Evolutionary conservation across 192 early-diverging fungal species (phyloP).

Genomic region (Lunasporangiospora selenospora): DNA sequence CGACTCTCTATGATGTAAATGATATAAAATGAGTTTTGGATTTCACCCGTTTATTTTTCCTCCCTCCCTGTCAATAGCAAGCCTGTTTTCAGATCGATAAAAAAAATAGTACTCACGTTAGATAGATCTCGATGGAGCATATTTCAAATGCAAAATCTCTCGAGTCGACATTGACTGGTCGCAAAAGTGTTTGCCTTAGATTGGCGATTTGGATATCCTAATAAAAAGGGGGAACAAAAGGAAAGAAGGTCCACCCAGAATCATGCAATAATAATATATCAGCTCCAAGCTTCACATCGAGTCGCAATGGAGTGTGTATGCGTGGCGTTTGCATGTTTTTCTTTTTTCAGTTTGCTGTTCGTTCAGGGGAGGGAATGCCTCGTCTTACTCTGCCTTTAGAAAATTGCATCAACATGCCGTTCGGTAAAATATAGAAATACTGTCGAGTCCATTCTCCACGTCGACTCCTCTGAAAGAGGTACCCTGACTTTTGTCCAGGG

Average conservation of each 20-base stretch:
- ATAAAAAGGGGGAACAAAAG: too few species aligned
- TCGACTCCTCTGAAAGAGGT: constrained; percentile 29
- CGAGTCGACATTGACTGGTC: constrained; percentile 28
- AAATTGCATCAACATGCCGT: constrained; percentile 45
- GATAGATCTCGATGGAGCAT: constrained; percentile 42
- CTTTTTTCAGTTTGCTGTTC: neutral
- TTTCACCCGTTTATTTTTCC: too few species aligned
- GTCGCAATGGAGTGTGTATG: too few species aligned
- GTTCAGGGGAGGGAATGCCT: neutral
- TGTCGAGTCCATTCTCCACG: constrained; percentile 41
- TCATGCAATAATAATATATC: too few species aligned
- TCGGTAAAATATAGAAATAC: constrained; percentile 31
- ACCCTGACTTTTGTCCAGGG: constrained; percentile 32
- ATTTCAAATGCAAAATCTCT: constrained; percentile 46
- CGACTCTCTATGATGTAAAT: constrained; percentile 34
- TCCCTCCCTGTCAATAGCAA: too few species aligned
- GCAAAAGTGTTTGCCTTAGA: constrained; percentile 33
- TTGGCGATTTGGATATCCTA: constrained; percentile 46
- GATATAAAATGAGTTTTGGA: too few species aligned
- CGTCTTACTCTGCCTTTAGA: constrained; percentile 30
- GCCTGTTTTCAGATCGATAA: too few species aligned
- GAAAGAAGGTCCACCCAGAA: too few species aligned
- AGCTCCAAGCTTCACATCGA: too few species aligned
- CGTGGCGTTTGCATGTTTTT: too few species aligned
- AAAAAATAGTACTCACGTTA: constrained; percentile 14